Evolutionary conservation across 768 basidiomycete genomes (phyloP), one percentile per base, ranked within the genome.

Genomic region (Lactifluus rugatus): DNA sequence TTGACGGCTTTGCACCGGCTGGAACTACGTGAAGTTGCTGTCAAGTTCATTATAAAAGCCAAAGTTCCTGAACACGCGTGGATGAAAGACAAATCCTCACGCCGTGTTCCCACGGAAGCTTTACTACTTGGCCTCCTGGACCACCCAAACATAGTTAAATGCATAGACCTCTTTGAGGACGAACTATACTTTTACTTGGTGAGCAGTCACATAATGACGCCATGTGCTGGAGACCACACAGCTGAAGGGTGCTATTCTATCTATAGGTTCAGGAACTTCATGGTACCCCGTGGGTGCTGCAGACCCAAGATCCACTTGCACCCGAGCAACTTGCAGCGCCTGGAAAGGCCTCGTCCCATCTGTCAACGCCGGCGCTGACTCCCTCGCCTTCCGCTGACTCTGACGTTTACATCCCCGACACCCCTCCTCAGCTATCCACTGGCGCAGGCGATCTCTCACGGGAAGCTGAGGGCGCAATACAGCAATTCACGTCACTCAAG

Each of bases 41-140:
- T 96, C 71, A 97, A 97, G 73, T 96, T 97, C 70, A 93, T 97
- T 67, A 81, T 88, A 74, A 93, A 91, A 70, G 78, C 75, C 52
- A 79, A 82, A 60, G 76, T 84, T 1, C 80, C 80, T 0, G 76
- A 77, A 17, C 76, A 78, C 60, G 78, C 78, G 34, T 82, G 83
- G 84, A 81, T 80, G 72, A 71, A 83, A 52, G 82, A 89, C 68
- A 76, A 82, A 50, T 68, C 71, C 21, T 70, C 79, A 52, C 82
- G 86, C 25, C 77, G 75, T 56, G 71, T 95, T 26, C 94, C 94
- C 6, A 81, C 84, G 32, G 94, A 97, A 72, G 81, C 92, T 37
- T 78, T 86, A 68, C 73, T 96, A 17, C 76, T 97, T 42, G 80
- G 78, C 62, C 77, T 78, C 63, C 77, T 90, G 56, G 77, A 83